Conservation (phyloP, 208 protist genomes). For the Hexamita inflata region DNA sequence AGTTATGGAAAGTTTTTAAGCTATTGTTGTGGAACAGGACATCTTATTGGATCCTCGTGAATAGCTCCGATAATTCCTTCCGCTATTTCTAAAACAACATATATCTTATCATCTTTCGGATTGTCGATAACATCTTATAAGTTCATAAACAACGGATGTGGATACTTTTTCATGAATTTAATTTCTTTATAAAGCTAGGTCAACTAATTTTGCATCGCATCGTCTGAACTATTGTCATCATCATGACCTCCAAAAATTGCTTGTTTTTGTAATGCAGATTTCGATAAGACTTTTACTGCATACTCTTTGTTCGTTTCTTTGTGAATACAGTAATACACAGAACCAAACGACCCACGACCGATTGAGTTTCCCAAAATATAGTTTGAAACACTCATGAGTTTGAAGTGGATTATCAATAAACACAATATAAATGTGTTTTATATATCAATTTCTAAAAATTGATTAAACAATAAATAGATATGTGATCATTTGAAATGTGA, state of each 20-base stretch:
- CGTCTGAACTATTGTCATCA: neutral
- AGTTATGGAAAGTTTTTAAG: neutral
- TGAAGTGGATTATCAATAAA: no score
- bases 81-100: conserved; percentile 6
- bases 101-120: neutral
- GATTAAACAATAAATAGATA: no score
- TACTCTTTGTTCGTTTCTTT: neutral
- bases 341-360: conserved; percentile 6
- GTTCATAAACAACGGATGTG: neutral
- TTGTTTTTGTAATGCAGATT: neutral
- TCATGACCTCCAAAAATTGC: neutral
- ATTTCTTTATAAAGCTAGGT: conserved; percentile 7
- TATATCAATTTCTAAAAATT: no score
- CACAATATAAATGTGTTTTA: no score
- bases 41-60: neutral
- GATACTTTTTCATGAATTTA: conserved; percentile 4
- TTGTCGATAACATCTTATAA: neutral
- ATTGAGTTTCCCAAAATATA: conserved; percentile 20
- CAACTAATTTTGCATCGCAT: neutral
- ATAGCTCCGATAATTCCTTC: conserved; percentile 6
- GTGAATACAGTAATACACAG: conserved; percentile 18
- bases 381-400: no score
- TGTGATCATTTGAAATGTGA: no score
- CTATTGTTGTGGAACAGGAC: neutral
- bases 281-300: conserved; percentile 7